phyloP scores from a whole-genome alignment of 1,284 basidiomycete species.

The Pascua guehoae region DNA sequence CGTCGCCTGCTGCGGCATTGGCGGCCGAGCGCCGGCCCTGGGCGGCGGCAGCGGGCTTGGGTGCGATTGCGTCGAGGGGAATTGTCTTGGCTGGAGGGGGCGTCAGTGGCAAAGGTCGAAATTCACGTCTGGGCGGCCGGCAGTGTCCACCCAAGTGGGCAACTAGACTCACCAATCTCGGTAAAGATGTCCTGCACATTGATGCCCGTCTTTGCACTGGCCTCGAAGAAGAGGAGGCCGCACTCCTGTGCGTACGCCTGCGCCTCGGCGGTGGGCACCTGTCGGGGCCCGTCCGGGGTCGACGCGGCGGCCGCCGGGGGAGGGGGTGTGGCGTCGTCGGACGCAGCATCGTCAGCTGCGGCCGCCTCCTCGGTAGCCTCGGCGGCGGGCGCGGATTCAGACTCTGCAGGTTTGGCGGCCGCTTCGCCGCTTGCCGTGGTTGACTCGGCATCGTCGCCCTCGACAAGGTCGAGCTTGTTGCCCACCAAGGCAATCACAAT shows the following conservation, averaged over 20 bases:
- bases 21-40: conserved; percentile 56
- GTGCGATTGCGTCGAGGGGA: conserved; percentile 87
- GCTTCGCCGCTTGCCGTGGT: conserved; percentile 2
- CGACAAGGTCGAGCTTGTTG: conserved; percentile 91
- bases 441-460: conserved; percentile 53
- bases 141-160: no score
- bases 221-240: conserved; percentile 93
- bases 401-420: conserved; percentile 55
- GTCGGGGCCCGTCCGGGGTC: conserved; percentile 64
- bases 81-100: conserved; percentile 78
- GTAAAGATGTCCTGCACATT: conserved; percentile 97
- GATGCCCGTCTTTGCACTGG: conserved; percentile 95
- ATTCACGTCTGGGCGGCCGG: no score
- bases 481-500: conserved; percentile 96
- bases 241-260: conserved; percentile 93
- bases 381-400: conserved; percentile 51
- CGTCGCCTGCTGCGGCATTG: conserved; percentile 55
- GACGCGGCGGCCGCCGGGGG: conserved; percentile 37
- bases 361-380: conserved; percentile 61
- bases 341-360: conserved; percentile 35
- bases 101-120: background rate
- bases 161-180: conserved; percentile 89
- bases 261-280: conserved; percentile 89
- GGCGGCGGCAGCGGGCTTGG: conserved; percentile 58
- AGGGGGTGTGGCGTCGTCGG: conserved; percentile 33